Percentiles rank a stretch among this genome's conserved stretches.
Conservation (phyloP, 108 stramenopile genomes). For the Cyclotella sp. region DNA sequence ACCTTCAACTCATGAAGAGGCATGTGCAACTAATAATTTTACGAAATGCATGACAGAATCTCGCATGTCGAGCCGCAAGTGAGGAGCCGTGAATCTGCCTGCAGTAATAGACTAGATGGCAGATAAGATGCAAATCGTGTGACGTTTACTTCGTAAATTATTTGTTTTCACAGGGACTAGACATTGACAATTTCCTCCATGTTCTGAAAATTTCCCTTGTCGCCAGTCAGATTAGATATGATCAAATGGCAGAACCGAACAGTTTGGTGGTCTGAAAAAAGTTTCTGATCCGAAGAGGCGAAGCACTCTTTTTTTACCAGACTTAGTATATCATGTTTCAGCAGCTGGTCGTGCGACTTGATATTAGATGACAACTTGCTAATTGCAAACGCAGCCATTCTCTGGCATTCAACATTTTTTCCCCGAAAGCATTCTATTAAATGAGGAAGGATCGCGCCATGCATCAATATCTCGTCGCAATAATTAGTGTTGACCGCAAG, state of each 20-base stretch:
- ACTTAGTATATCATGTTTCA: slow-evolving; percentile 59
- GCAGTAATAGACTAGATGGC: too few relatives aligned
- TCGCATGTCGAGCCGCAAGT: too few relatives aligned
- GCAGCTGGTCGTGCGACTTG: slow-evolving; percentile 69
- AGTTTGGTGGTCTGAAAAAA: slow-evolving; percentile 74
- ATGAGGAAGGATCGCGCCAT: slow-evolving; percentile 48
- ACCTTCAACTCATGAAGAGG: too few relatives aligned
- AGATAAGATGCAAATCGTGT: too few relatives aligned
- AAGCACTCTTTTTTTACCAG: slow-evolving; percentile 59
- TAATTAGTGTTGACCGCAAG: slow-evolving; percentile 83
- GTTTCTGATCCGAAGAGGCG: slow-evolving; percentile 71
- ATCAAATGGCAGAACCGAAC: slow-evolving; percentile 75
- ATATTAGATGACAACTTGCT: slow-evolving; percentile 73
- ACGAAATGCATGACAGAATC: too few relatives aligned
- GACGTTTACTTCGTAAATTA: too few relatives aligned
- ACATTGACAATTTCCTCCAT: slow-evolving; percentile 21
- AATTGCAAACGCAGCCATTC: slow-evolving; percentile 76
- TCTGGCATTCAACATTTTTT: slow-evolving; percentile 50
- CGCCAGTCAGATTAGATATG: slow-evolving; percentile 71
- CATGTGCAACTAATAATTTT: too few relatives aligned
- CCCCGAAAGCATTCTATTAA: slow-evolving; percentile 70
- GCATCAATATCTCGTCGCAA: slow-evolving; percentile 62
- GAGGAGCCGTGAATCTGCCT: too few relatives aligned
- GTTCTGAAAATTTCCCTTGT: slow-evolving; percentile 41
- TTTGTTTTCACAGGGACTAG: too few relatives aligned